Evolutionary conservation across 1,284 basidiomycete genomes (phyloP), one percentile per base, ranked within the genome.

Genomic region (Cutaneotrichosporon sp.): DNA sequence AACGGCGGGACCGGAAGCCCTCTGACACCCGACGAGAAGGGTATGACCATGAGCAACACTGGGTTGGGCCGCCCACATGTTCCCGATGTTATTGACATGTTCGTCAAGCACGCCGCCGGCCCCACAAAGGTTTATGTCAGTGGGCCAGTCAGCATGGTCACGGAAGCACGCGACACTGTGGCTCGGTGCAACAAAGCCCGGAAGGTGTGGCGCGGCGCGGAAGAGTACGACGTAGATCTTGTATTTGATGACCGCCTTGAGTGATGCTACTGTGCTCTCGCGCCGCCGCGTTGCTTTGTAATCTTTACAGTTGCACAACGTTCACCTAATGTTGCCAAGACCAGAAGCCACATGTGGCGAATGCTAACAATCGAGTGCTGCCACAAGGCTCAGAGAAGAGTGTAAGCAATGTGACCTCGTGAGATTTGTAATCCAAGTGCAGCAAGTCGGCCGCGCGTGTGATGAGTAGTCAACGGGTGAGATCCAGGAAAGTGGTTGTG

Each of bases 241-340:
- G 49, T 66, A 14, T 61, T 60, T 39, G 66, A 64, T 33, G 60
- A 64, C 14, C 40, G 62, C n/a, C 38, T 66, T 21, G 61, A 64
- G 26, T 64, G 55, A 20, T 36, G n/a, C n/a, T n/a, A n/a, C n/a
- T n/a, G n/a, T n/a, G n/a, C n/a, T n/a, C n/a, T n/a, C n/a, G n/a
- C n/a, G n/a, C n/a, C n/a, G n/a, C n/a, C n/a, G n/a, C n/a, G n/a
- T n/a, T n/a, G n/a, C n/a, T n/a, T n/a, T n/a, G n/a, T n/a, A n/a
- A n/a, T n/a, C n/a, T n/a, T n/a, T n/a, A n/a, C n/a, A n/a, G n/a
- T n/a, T n/a, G n/a, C n/a, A n/a, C n/a, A n/a, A n/a, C n/a, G n/a
- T n/a, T n/a, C n/a, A n/a, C n/a, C n/a, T n/a, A n/a, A n/a, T n/a
- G n/a, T n/a, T n/a, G n/a, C n/a, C n/a, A n/a, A n/a, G n/a, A n/a